Evolutionary conservation across 371 early-diverging fungal genomes (phyloP), one percentile per base, ranked within the genome.

Genomic region (Lichtheimia hyalospora): DNA sequence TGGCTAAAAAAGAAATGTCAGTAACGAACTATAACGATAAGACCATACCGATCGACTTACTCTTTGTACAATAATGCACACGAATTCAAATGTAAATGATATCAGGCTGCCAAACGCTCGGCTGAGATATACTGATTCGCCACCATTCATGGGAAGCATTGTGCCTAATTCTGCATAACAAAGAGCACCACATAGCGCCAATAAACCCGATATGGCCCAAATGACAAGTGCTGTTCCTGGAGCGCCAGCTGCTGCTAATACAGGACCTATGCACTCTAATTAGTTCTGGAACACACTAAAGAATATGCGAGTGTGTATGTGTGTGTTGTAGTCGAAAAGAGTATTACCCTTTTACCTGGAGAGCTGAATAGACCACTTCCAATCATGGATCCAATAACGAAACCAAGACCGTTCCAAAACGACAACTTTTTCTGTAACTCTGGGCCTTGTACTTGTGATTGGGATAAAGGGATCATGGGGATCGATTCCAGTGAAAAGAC

Each of bases 311-410:
- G 44, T 10, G n/a, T 6, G 44, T n/a, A 3, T n/a, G 44, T 18
- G 46, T 15, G 16, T 46, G n/a, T 21, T 21, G 46, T 46, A 48
- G 18, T 48, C 48, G 48, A 0, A 76, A 77, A 10, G 75, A 73
- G 25, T 84, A 84, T 27, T 84, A 78, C 50, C 77, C 64, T 23
- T 49, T 63, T 74, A 77, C 78, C 77, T 39, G 95, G 93, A 8
- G 93, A 91, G 43, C 93, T 90, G 70, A 93, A 94, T 52, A 94
- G 85, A 1, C 95, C 95, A 52, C 92, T 89, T 4, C 95, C 95
- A 52, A 94, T 86, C 83, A 94, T 94, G 58, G 86, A 63, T 2
- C 92, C 91, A n/a, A 91, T 69, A 7, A 91, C 88, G 42, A 91
- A 76, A 0, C 85, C 86, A 8, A 85, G 76, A 15, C 92, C 92